These are phyloP conservation scores for Capsicum rhomboideum DNA, from an alignment of 257 asterid species.

Conservation along the genomic window DNA sequence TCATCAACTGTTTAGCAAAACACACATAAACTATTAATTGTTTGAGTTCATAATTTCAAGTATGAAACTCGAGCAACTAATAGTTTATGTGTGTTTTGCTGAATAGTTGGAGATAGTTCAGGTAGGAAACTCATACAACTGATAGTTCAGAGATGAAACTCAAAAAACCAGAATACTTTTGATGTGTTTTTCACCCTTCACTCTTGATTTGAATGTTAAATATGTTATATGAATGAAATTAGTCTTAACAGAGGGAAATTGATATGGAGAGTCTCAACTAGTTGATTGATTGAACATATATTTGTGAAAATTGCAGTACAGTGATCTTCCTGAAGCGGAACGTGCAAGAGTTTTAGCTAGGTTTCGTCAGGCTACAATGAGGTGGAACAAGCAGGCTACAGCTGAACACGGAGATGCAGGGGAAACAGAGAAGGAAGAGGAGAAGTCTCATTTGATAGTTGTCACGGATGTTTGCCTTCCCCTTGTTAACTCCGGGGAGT, in stretches of 20 bases:
- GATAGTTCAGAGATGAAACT: too few species aligned
- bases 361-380: slow-evolving; percentile 49
- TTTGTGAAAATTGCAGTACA: slow-evolving; percentile 38
- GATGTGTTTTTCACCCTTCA: too few species aligned
- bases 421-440: slow-evolving; percentile 33
- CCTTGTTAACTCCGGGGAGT: slow-evolving; percentile 57
- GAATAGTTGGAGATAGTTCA: too few species aligned
- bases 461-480: slow-evolving; percentile 95
- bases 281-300: background rate
- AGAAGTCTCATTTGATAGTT: slow-evolving; percentile 57
- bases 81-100: too few species aligned
- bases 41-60: too few species aligned
- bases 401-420: slow-evolving; percentile 34
- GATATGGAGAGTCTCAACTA: background rate
- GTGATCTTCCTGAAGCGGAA: slow-evolving; percentile 69
- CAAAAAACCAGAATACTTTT: too few species aligned
- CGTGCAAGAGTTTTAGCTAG: slow-evolving; percentile 47
- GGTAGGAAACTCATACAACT: too few species aligned
- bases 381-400: slow-evolving; percentile 53
- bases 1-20: too few species aligned
- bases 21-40: too few species aligned
- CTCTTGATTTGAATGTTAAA: background rate
- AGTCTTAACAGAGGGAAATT: background rate
- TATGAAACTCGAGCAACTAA: too few species aligned
- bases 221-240: background rate